Evolutionary conservation across 2,329 filamentous ascomycete genomes (phyloP), one percentile per base, ranked within the genome.

Genomic region (Dactylellina leptospora): DNA sequence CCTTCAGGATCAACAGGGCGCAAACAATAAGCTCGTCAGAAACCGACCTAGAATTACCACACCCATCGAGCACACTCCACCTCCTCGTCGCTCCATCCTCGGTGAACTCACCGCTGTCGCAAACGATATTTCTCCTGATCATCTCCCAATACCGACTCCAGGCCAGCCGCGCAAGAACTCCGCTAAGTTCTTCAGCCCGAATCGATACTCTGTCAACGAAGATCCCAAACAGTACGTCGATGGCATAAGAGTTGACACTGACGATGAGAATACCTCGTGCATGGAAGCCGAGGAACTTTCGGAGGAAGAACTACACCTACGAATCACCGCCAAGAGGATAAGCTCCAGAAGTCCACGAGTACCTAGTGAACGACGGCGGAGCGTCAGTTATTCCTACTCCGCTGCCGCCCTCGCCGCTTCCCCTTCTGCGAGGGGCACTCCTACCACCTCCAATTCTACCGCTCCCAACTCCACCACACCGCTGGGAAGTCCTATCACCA

Each of bases 111-210:
- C 96, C 0, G 50, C 66, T 6, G 44, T 63, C 77, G 87, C 90
- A 75, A 96, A 97, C 76, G 82, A 84, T 77, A 85, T 75, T 85
- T 86, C 53, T 85, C 87, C n/a, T 86, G 91, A 78, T 92, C 97
- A 96, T 76, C 85, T 99, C 3, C 95, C 95, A 1, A 93, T 93
- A 0, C 95, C 95, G 2, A 99, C 95, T 3, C 95, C 95, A 0
- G 95, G 95, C 1, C 95, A 99, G 79, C 95, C 95, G 25, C 88
- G 95, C 74, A 97, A 99, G 84, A 90, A 90, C 18, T 74, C 70
- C 2, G 73, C 62, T 10, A 74, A 74, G 28, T 69, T 75, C 64
- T 64, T 66, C 50, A 64, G 69, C 16, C 69, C 69, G 2, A 64
- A 64, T n/a, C 60, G 69, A 9, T 66, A 73, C 47, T 75, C 79